These are phyloP conservation scores for Wickerhamomyces mucosus DNA, from an alignment of 805 yeast genomes.

Conservation along the genomic window DNA sequence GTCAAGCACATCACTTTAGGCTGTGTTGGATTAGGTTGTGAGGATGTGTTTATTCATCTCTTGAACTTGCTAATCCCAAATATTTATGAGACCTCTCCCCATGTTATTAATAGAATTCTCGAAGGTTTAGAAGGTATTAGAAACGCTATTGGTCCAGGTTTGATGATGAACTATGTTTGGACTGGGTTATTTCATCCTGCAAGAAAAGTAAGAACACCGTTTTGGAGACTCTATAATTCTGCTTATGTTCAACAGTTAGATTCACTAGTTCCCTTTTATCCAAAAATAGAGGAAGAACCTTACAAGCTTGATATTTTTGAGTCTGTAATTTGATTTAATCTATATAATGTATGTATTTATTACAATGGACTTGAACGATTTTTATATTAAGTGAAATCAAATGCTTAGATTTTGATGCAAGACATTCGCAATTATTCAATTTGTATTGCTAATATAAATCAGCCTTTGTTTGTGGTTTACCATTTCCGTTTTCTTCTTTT, in stretches of 20 bases:
- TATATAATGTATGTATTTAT: too few relatives aligned
- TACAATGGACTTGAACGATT: too few relatives aligned
- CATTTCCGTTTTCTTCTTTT: slow-evolving; percentile 1
- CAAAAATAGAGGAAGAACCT: slow-evolving; percentile 33
- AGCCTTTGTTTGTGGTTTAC: too few relatives aligned
- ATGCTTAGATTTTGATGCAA: too few relatives aligned
- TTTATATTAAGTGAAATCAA: too few relatives aligned
- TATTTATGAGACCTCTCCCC: slow-evolving; percentile 90
- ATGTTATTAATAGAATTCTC: slow-evolving; percentile 72
- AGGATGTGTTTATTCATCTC: slow-evolving; percentile 76
- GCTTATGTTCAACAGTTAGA: slow-evolving; percentile 70
- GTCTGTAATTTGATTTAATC: slow-evolving; percentile 10
- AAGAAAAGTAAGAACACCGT: slow-evolving; percentile 69
- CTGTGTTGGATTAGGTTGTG: slow-evolving; percentile 64
- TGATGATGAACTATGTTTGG: slow-evolving; percentile 67
- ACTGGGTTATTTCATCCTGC: slow-evolving; percentile 94
- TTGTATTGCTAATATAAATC: too few relatives aligned
- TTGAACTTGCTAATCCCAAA: slow-evolving; percentile 82
- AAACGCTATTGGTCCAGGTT: slow-evolving; percentile 66
- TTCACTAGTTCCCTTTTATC: slow-evolving; percentile 76
- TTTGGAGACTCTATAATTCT: slow-evolving; percentile 75
- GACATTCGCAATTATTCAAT: too few relatives aligned
- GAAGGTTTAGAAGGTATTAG: slow-evolving; percentile 74
- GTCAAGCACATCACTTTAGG: slow-evolving; percentile 75
- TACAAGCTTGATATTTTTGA: slow-evolving; percentile 16